Percentiles rank a stretch among this genome's conserved stretches.
Evolutionary conservation across 805 yeast species (phyloP).

Genomic region (Starmerella apis): DNA sequence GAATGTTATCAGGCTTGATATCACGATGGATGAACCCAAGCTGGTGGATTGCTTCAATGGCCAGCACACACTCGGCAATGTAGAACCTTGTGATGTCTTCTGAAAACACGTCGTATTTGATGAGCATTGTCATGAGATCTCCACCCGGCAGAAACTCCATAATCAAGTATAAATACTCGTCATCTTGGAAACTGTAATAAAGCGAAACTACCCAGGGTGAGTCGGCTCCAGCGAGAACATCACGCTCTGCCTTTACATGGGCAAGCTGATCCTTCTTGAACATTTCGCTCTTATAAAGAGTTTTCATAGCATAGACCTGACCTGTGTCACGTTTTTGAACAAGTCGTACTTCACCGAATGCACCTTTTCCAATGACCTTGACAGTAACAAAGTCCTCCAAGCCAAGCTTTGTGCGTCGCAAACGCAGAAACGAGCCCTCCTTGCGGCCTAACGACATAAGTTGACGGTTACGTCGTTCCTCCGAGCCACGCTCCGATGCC

Average conservation of each 20-base stretch:
- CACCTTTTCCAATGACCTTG: constrained; percentile 90
- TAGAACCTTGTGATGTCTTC: constrained; percentile 83
- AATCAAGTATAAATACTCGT: constrained; percentile 60
- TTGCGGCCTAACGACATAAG: constrained; percentile 73
- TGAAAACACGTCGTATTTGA: constrained; percentile 85
- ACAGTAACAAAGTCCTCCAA: constrained; percentile 77
- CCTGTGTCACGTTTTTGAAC: constrained; percentile 91
- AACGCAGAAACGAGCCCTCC: constrained; percentile 74
- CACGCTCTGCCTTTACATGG: constrained; percentile 92
- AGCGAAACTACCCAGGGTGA: constrained; percentile 82
- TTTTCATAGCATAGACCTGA: constrained; percentile 89
- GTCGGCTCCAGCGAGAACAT: constrained; percentile 82
- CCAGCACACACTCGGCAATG: constrained; percentile 92
- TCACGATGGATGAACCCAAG: constrained; percentile 92
- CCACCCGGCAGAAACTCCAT: constrained; percentile 83
- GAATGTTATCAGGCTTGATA: constrained; percentile 91
- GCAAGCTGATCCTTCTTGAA: constrained; percentile 89
- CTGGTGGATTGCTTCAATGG: constrained; percentile 88
- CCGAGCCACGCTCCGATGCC: constrained; percentile 61
- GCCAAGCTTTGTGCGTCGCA: constrained; percentile 72
- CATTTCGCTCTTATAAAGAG: constrained; percentile 82
- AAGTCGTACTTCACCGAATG: constrained; percentile 91
- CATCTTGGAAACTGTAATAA: constrained; percentile 72
- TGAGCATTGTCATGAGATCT: constrained; percentile 87
- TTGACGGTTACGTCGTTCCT: constrained; percentile 76